phyloP scores from a whole-genome alignment of 768 basidiomycete genomes.

The Pleurotus eryngii region DNA sequence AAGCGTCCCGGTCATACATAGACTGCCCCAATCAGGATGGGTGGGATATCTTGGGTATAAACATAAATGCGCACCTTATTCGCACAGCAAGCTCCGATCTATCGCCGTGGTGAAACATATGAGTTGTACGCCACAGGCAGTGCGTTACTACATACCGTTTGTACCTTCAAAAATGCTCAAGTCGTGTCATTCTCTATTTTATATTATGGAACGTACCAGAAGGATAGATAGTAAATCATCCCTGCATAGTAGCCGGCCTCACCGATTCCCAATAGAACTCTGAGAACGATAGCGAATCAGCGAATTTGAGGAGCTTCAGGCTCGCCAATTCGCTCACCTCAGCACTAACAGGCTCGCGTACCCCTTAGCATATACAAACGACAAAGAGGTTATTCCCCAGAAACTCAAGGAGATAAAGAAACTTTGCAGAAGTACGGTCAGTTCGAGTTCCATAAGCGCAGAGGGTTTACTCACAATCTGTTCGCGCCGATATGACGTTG shows the following conservation, averaged over 20 bases:
- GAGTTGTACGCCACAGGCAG: neutral
- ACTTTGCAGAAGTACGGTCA: slow-evolving; percentile 21
- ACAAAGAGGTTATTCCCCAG: slow-evolving; percentile 53
- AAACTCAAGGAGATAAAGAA: slow-evolving; percentile 52
- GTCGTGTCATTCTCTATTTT: neutral
- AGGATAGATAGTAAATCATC: slow-evolving; percentile 59
- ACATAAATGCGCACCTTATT: slow-evolving; percentile 33
- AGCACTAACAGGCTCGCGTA: slow-evolving; percentile 46
- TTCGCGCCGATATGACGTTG: slow-evolving; percentile 58
- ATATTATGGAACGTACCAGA: slow-evolving; percentile 38
- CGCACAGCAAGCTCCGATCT: slow-evolving; percentile 50
- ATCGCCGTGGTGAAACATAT: neutral
- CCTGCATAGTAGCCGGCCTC: slow-evolving; percentile 60
- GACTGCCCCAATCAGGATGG: slow-evolving; percentile 23
- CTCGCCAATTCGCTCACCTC: slow-evolving; percentile 27
- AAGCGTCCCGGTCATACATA: slow-evolving; percentile 57
- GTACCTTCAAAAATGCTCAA: neutral
- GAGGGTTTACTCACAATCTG: slow-evolving; percentile 37
- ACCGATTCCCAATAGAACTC: slow-evolving; percentile 58
- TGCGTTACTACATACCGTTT: neutral
- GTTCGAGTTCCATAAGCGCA: neutral
- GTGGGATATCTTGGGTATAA: neutral
- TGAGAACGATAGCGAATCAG: slow-evolving; percentile 13
- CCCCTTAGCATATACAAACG: slow-evolving; percentile 52
- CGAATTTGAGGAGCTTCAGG: neutral